Percentiles rank a stretch among this genome's conserved stretches.
phyloP scores from a whole-genome alignment of 176 grass and related monocot species.

The Puccinellia tenuiflora region DNA sequence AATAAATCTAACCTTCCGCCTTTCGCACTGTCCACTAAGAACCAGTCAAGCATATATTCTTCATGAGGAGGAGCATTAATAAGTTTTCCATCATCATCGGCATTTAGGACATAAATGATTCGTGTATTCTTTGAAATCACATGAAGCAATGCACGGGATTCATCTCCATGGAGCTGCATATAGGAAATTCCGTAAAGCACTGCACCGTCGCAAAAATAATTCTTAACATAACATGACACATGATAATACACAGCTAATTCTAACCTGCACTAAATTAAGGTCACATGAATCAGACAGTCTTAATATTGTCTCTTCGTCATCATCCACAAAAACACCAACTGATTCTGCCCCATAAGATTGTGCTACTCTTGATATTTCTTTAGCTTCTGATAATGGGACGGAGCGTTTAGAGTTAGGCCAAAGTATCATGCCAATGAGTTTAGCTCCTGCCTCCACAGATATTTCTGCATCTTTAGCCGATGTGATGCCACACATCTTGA shows the following conservation, averaged over 20 bases:
- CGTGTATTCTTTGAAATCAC: constrained; percentile 39
- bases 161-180: constrained; percentile 85
- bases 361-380: constrained; percentile 68
- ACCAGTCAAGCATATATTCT: constrained; percentile 64
- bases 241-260: neutral
- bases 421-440: constrained; percentile 86
- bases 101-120: constrained; percentile 86
- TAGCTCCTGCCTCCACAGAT: constrained; percentile 53
- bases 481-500: constrained; percentile 92
- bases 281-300: constrained; percentile 50
- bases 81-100: constrained; percentile 59
- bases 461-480: constrained; percentile 80
- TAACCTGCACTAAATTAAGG: constrained; percentile 71
- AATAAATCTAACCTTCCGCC: constrained; percentile 61
- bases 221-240: neutral
- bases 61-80: constrained; percentile 51
- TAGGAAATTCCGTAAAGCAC: neutral
- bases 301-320: constrained; percentile 72
- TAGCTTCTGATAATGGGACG: constrained; percentile 48
- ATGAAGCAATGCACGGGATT: constrained; percentile 54
- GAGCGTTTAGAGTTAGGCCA: constrained; percentile 80
- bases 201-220: neutral
- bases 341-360: constrained; percentile 62
- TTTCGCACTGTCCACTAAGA: constrained; percentile 75
- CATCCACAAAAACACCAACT: constrained; percentile 90